These are phyloP conservation scores for Monosporascus ibericus DNA, from an alignment of 2,329 filamentous ascomycete genomes.

Conservation along the genomic window DNA sequence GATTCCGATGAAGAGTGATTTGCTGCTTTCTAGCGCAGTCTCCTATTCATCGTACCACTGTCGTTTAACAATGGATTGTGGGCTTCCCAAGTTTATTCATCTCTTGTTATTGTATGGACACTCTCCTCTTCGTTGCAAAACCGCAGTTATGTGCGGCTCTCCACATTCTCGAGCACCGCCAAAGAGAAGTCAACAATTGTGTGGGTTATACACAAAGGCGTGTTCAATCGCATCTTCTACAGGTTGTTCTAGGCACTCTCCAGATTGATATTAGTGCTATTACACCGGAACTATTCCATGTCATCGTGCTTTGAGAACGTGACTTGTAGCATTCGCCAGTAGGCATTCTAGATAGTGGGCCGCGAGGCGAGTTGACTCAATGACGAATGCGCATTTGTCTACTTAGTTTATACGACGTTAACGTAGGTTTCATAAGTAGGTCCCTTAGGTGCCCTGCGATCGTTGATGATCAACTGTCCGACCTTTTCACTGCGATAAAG, in stretches of 20 bases:
- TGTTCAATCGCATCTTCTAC: background rate
- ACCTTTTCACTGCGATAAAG: no score
- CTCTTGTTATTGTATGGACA: background rate
- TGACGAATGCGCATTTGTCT: no score
- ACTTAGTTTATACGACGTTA: no score
- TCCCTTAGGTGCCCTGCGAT: no score
- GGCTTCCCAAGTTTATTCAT: background rate
- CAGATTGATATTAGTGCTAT: background rate
- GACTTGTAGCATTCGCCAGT: no score
- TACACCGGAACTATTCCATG: background rate
- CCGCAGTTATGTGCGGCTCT: background rate
- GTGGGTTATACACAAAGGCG: background rate
- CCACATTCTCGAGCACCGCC: background rate
- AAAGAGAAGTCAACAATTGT: background rate
- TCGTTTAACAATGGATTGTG: background rate
- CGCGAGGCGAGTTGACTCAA: no score
- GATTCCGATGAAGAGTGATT: slow-evolving; percentile 50
- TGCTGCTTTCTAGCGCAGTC: background rate
- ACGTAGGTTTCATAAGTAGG: no score
- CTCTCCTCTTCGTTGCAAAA: background rate
- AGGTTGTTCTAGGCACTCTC: background rate
- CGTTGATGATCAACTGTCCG: no score
- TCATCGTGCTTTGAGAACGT: no score
- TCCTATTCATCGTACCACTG: background rate
- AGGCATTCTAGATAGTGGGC: no score